phyloP scores from a whole-genome alignment of 768 basidiomycete species.

The Termitomyces titanicus region DNA sequence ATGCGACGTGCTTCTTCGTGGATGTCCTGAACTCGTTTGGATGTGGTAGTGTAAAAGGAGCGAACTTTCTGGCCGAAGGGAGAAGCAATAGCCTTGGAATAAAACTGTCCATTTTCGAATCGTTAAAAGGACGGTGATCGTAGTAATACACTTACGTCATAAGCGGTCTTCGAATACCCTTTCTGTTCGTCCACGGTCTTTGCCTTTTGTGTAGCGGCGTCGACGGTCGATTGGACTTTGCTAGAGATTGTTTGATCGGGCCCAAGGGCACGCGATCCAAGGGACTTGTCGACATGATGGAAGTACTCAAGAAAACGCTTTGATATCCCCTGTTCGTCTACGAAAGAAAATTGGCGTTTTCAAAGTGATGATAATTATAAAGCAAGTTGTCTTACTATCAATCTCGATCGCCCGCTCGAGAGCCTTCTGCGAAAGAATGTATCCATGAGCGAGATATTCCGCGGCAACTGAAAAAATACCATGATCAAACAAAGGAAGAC shows the following conservation, averaged over 20 bases:
- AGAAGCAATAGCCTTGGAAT: constrained; percentile 69
- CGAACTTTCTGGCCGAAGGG: constrained; percentile 74
- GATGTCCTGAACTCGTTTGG: constrained; percentile 87
- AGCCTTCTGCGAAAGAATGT: constrained; percentile 73
- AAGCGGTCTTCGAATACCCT: constrained; percentile 66
- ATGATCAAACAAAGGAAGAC: not conserved
- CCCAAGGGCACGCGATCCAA: constrained; percentile 72
- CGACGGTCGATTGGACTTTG: constrained; percentile 64
- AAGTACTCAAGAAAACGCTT: constrained; percentile 80
- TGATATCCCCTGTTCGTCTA: constrained; percentile 86
- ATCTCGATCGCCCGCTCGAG: constrained; percentile 78
- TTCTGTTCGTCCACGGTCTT: constrained; percentile 79
- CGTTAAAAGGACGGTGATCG: not conserved
- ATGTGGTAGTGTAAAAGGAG: constrained; percentile 81
- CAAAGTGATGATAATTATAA: not conserved
- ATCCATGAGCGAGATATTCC: constrained; percentile 91
- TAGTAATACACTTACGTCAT: constrained; percentile 44
- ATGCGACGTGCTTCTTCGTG: constrained; percentile 92
- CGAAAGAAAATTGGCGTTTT: not conserved
- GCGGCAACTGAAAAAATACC: constrained; percentile 61
- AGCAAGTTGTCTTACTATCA: constrained; percentile 45
- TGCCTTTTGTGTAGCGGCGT: constrained; percentile 64
- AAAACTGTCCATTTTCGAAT: constrained; percentile 50
- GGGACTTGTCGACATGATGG: constrained; percentile 59
- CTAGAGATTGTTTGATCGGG: constrained; percentile 78